A percentile compares a stretch with the other conserved stretches of the same genome.
Evolutionary conservation across 2,329 filamentous ascomycete genomes (phyloP).

Genomic region (Verticillium isaacii): DNA sequence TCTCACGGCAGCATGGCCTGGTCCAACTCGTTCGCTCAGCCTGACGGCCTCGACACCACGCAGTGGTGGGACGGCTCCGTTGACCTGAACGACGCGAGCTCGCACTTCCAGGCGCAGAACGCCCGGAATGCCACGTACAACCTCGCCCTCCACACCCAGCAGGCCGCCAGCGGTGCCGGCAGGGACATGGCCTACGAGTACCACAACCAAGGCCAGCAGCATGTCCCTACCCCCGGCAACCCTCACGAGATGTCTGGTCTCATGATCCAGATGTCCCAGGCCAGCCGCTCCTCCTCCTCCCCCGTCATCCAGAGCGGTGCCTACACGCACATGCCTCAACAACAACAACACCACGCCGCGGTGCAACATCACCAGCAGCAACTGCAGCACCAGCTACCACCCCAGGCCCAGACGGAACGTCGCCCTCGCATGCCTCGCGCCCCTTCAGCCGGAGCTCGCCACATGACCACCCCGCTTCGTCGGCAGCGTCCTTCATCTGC

Average conservation of each 20-base stretch:
- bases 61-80: slow-evolving; percentile 28
- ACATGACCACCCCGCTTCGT: slow-evolving; percentile 36
- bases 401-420: slow-evolving; percentile 23
- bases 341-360: slow-evolving; percentile 1
- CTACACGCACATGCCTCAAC: slow-evolving; percentile 25
- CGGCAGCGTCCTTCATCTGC: slow-evolving; percentile 34
- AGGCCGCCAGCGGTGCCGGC: slow-evolving; percentile 9
- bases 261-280: slow-evolving; percentile 51
- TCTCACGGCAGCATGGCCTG: slow-evolving; percentile 9
- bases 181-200: slow-evolving; percentile 36
- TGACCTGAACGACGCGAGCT: slow-evolving; percentile 18
- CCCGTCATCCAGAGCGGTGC: slow-evolving; percentile 29
- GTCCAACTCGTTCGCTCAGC: slow-evolving; percentile 9
- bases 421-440: slow-evolving; percentile 45
- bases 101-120: slow-evolving; percentile 25
- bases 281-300: slow-evolving; percentile 24
- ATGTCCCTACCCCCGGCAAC: slow-evolving; percentile 20
- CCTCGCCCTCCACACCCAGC: slow-evolving; percentile 34
- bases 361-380: slow-evolving; percentile 13
- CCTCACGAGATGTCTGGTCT: slow-evolving; percentile 30
- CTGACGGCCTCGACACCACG: slow-evolving; percentile 11
- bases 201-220: slow-evolving; percentile 7
- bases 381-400: slow-evolving; percentile 14
- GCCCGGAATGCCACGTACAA: slow-evolving; percentile 29
- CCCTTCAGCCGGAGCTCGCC: slow-evolving; percentile 49